A percentile compares a stretch with the other conserved stretches of the same genome.
These are phyloP conservation scores for Verticillium nubilum DNA, from an alignment of 2,329 filamentous ascomycete species.

Conservation along the genomic window DNA sequence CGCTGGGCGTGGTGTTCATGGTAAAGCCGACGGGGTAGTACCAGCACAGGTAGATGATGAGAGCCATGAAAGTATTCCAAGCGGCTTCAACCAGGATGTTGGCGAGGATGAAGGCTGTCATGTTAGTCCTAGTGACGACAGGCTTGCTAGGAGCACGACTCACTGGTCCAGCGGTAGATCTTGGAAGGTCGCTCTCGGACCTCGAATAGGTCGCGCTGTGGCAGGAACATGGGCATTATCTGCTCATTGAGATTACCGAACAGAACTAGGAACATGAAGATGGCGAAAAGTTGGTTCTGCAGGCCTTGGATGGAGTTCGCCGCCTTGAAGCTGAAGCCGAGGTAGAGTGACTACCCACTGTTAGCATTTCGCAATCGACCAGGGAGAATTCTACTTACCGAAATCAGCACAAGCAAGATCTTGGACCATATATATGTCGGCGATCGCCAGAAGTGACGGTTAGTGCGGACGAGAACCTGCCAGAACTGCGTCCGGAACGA, in stretches of 20 bases:
- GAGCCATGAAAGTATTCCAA: conserved; percentile 59
- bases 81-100: conserved; percentile 66
- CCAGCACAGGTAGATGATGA: conserved; percentile 60
- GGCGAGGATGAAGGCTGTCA: conserved; percentile 44
- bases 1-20: conserved; percentile 38
- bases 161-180: conserved; percentile 37
- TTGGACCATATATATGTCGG: conserved; percentile 69
- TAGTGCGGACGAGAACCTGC: conserved; percentile 56
- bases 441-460: conserved; percentile 68
- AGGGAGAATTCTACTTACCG: not conserved
- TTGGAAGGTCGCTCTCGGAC: conserved; percentile 62
- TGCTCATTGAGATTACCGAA: conserved; percentile 57
- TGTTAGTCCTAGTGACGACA: too few species aligned
- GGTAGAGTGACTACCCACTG: conserved; percentile 42
- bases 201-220: conserved; percentile 61
- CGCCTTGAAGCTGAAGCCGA: conserved; percentile 58
- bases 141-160: not conserved
- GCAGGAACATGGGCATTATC: conserved; percentile 65
- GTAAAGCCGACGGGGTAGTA: conserved; percentile 67
- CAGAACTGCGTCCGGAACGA: conserved; percentile 57
- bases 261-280: conserved; percentile 63
- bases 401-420: conserved; percentile 40
- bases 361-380: conserved; percentile 1
- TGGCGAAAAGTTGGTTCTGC: conserved; percentile 61
- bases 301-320: conserved; percentile 55